These are phyloP conservation scores for Penicillium subrubescens DNA, from an alignment of 495 filamentous ascomycete genomes.

Conservation along the genomic window DNA sequence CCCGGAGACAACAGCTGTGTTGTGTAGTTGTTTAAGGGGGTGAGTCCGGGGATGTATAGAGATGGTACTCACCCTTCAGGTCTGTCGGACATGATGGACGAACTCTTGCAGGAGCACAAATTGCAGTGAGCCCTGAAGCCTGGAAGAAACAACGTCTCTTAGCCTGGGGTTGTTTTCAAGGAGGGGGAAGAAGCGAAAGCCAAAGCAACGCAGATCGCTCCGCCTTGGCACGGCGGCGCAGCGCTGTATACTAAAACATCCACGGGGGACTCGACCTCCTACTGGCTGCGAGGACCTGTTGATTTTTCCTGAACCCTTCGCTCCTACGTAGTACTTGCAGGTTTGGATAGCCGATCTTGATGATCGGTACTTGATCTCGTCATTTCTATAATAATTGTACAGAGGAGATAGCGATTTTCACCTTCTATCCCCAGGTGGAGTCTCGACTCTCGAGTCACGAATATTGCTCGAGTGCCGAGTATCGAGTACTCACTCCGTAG, in stretches of 20 bases:
- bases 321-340: neutral
- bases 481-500: neutral
- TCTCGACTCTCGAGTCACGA: neutral
- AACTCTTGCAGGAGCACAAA: conserved; percentile 5
- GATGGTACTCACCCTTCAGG: conserved; percentile 30
- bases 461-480: neutral
- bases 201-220: conserved; percentile 15
- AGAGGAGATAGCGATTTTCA: neutral
- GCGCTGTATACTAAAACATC: neutral
- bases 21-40: neutral
- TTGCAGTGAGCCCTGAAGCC: neutral
- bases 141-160: conserved; percentile 6
- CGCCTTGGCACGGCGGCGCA: conserved; percentile 20
- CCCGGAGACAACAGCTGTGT: neutral
- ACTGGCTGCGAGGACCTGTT: neutral
- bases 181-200: conserved; percentile 5
- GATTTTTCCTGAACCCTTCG: neutral
- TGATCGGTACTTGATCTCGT: neutral
- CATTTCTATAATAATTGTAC: neutral
- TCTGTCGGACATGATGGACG: conserved; percentile 28
- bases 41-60: neutral
- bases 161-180: conserved; percentile 1
- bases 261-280: neutral
- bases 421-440: neutral
- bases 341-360: neutral